Conservation (phyloP, 2,329 filamentous ascomycete species). For the Fusarium lyarnte region DNA sequence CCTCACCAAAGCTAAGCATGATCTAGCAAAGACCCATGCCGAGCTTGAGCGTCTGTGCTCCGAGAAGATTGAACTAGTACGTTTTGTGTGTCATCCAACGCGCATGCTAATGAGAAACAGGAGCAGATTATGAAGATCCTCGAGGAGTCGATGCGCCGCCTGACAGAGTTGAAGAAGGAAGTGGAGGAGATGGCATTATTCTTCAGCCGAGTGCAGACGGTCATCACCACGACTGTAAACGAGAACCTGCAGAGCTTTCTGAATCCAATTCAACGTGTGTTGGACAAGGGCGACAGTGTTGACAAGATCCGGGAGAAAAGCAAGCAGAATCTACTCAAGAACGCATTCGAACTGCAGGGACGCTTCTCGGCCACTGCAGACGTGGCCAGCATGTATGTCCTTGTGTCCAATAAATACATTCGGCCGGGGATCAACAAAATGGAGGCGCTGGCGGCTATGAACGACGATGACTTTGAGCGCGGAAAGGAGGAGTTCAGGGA, state of each 20-base stretch:
- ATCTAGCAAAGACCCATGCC: neutral
- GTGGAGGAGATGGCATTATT: neutral
- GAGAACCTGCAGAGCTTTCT: neutral
- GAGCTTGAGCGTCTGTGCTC: neutral
- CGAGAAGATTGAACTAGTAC: neutral
- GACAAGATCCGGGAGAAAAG: neutral
- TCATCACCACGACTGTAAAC: neutral
- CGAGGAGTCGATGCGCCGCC: neutral
- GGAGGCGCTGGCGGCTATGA: neutral
- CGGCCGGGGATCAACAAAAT: neutral
- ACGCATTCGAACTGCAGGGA: neutral
- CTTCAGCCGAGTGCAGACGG: neutral
- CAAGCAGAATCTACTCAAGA: neutral
- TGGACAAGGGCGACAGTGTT: neutral
- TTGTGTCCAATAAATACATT: neutral
- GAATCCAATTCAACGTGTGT: neutral
- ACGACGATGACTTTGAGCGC: neutral
- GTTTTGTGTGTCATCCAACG: fast-evolving
- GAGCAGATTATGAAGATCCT: neutral
- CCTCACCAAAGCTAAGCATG: neutral
- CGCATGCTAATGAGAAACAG: neutral
- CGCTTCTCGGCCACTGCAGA: neutral
- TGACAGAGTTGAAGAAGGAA: neutral
- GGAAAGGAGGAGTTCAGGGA: neutral
- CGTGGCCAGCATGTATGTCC: neutral